Percentiles rank a stretch among this genome's conserved stretches.
phyloP scores from a whole-genome alignment of 2,329 filamentous ascomycete genomes.

The Neurospora sp. region DNA sequence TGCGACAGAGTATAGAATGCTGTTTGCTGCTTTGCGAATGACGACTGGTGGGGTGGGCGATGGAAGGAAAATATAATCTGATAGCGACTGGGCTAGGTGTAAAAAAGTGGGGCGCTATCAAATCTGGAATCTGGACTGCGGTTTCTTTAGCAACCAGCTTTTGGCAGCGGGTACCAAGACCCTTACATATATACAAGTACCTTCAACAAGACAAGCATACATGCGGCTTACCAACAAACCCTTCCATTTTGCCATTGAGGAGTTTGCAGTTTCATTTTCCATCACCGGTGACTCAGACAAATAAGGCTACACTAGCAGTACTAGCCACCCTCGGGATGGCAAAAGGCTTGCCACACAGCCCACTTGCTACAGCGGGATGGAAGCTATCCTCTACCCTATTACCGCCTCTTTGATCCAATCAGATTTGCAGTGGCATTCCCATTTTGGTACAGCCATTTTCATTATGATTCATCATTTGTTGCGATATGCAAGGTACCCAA shows the following conservation, averaged over 20 bases:
- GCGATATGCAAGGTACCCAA: not conserved
- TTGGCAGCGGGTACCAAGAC: not conserved
- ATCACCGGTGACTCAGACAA: not conserved
- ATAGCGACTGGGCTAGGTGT: not conserved
- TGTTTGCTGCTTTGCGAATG: not conserved
- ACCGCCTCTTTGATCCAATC: not conserved
- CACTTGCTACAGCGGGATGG: not conserved
- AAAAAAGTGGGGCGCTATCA: not conserved
- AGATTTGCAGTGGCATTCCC: not conserved
- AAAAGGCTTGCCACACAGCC: not conserved
- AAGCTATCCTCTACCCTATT: not conserved
- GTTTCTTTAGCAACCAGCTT: not conserved
- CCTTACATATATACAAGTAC: not conserved
- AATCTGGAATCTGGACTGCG: not conserved
- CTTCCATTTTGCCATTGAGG: not conserved
- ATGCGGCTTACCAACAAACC: not conserved
- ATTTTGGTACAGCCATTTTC: not conserved
- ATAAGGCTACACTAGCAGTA: not conserved
- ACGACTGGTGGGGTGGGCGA: not conserved
- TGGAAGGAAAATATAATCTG: not conserved
- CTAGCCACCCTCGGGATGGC: not conserved
- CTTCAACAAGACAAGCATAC: not conserved
- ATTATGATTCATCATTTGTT: not conserved
- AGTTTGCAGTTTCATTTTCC: not conserved
- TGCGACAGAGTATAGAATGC: not conserved